A percentile compares a stretch with the other conserved stretches of the same genome.
Evolutionary conservation across 1,139 yeast genomes (phyloP).

Genomic region (Nakaseomyces kungkrabaensis): DNA sequence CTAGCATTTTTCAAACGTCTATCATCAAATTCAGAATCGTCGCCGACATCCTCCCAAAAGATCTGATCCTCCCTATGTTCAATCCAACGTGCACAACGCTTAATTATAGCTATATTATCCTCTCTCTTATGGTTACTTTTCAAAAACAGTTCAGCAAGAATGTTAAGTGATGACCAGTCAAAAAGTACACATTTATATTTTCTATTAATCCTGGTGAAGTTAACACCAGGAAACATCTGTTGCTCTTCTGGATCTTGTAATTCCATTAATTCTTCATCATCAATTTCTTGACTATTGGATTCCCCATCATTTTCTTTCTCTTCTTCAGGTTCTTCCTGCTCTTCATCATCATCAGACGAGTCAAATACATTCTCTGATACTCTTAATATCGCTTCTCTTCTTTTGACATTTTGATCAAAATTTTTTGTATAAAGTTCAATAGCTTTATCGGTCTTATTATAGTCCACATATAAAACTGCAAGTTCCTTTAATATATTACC

Average conservation of each 20-base stretch:
- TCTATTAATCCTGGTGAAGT: conserved; percentile 24
- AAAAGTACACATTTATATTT: conserved; percentile 38
- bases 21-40: conserved; percentile 76
- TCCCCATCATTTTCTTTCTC: conserved; percentile 11
- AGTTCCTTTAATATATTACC: conserved; percentile 56
- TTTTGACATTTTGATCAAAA: conserved; percentile 42
- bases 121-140: conserved; percentile 44
- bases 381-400: conserved; percentile 24
- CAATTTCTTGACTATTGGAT: conserved; percentile 6
- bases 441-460: conserved; percentile 72
- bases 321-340: conserved; percentile 8
- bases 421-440: conserved; percentile 62
- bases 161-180: conserved; percentile 84
- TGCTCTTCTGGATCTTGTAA: conserved; percentile 21
- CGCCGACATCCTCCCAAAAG: conserved; percentile 72
- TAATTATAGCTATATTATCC: conserved; percentile 55
- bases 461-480: conserved; percentile 68
- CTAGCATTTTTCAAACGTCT: conserved; percentile 44
- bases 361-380: conserved; percentile 29
- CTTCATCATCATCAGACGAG: conserved; percentile 25
- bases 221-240: conserved; percentile 18
- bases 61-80: conserved; percentile 59
- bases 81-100: conserved; percentile 74
- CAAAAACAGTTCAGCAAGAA: conserved; percentile 66
- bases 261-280: conserved; percentile 17